Conservation (phyloP, 2,329 filamentous ascomycete species). For the Fusarium sarcochroum region DNA sequence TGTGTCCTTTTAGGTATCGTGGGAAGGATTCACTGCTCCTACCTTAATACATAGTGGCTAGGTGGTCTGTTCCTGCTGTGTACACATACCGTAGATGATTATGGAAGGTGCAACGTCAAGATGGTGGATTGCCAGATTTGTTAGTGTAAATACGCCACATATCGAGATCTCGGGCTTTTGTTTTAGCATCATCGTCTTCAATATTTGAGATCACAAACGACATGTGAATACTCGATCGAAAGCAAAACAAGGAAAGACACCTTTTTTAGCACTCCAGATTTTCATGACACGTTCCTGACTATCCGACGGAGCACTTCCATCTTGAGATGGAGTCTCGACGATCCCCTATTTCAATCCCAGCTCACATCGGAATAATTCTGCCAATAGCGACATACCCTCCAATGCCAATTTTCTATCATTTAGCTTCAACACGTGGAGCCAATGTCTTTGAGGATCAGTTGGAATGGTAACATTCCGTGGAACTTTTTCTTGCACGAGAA, state of each 20-base stretch:
- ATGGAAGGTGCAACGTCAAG: slow-evolving; percentile 23
- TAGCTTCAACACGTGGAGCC: slow-evolving; percentile 27
- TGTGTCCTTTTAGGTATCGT: slow-evolving; percentile 25
- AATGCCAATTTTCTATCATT: slow-evolving; percentile 30
- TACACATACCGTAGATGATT: slow-evolving; percentile 13
- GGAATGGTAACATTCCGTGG: slow-evolving; percentile 2
- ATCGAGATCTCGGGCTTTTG: not conserved
- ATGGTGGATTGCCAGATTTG: slow-evolving; percentile 3
- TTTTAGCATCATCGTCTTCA: not conserved
- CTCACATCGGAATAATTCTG: slow-evolving; percentile 38
- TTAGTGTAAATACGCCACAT: not conserved
- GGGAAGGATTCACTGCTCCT: slow-evolving; percentile 6
- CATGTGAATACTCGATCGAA: slow-evolving; percentile 4
- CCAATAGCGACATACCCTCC: slow-evolving; percentile 39
- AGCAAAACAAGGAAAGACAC: slow-evolving; percentile 3
- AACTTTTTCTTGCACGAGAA: not conserved
- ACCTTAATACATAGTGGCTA: not conserved
- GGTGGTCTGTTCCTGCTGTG: slow-evolving; percentile 11
- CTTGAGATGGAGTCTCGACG: slow-evolving; percentile 43
- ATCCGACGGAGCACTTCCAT: slow-evolving; percentile 38
- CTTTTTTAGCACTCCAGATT: slow-evolving; percentile 34
- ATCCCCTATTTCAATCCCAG: slow-evolving; percentile 41
- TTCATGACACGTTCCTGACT: slow-evolving; percentile 47
- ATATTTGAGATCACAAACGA: not conserved
- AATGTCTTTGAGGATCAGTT: slow-evolving; percentile 12